These are phyloP conservation scores for Acer campestre DNA, from an alignment of 345 rosid genomes.

Conservation along the genomic window DNA sequence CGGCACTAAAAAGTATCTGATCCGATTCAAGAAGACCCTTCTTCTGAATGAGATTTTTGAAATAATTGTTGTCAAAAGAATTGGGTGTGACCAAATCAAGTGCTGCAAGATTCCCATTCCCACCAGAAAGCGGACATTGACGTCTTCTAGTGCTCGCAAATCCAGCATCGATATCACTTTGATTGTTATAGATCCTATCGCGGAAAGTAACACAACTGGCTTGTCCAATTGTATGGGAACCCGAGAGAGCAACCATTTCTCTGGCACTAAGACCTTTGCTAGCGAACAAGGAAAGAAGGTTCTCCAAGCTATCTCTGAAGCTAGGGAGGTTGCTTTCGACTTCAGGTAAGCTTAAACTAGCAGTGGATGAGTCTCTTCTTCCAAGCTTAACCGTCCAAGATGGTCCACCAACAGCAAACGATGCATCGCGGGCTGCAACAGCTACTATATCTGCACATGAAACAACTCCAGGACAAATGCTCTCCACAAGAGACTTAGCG, in stretches of 20 bases:
- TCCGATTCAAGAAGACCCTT: conserved; percentile 4
- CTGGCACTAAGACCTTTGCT: neutral
- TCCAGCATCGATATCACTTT: neutral
- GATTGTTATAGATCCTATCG: neutral
- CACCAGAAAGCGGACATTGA: neutral
- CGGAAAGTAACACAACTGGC: neutral
- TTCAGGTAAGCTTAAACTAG: neutral
- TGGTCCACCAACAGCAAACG: neutral
- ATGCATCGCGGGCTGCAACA: neutral
- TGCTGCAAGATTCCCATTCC: neutral
- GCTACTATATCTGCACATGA: neutral
- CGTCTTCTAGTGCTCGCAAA: neutral
- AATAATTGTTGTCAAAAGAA: neutral
- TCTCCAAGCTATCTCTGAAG: neutral
- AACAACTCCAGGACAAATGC: neutral
- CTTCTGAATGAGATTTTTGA: neutral
- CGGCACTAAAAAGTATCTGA: neutral
- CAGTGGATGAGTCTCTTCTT: neutral
- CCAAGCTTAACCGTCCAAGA: neutral
- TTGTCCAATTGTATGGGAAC: neutral
- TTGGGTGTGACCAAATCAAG: neutral
- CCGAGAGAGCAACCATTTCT: neutral
- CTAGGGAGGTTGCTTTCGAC: neutral
- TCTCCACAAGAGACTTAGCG: neutral
- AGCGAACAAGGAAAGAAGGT: neutral